Base-by-base conservation (phyloP, 352 stramenopile genomes). In the Pythium vanterpoolii region DNA sequence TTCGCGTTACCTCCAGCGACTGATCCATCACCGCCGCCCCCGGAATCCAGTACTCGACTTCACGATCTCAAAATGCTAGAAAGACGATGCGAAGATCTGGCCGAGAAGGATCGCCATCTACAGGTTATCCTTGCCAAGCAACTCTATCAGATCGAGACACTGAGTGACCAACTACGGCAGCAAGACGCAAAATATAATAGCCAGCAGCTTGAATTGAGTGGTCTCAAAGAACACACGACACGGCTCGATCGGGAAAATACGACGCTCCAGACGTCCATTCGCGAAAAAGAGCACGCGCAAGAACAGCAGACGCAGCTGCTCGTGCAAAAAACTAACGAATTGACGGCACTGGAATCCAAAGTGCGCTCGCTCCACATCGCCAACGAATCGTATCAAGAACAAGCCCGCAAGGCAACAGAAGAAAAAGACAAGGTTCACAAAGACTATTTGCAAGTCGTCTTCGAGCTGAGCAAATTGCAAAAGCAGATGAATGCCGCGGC, bases 391-490 rank as follows among this genome's bases (percentile, higher is more conserved):
- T 66, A 51, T 3, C 62, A 79, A 45, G 71, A 76, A 11, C 65
- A 77, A 26, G 44, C 70, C 4, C 62, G 64, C 33, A 69, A 74
- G 33, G 72, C 65, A 1, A 55, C 33, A 0, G 60, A 69, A 7
- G 71, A 83, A 46, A 72, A 72, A 42, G 75, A 85, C 7, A 71
- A 73, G 26, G 64, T 78, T 9, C 71, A 74, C 19, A 77, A 79
- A 36, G 75, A 82, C 42, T 82, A 80, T 44, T 26, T 71, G 42
- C 74, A 85, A 48, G 70, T 80, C 21, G 71, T 79, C 19, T 82
- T 64, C 44, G 75, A 85, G 28, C 34, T 85, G 10, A 58, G 72
- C 9, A 81, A 81, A 58, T 40, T 69, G 0, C 69, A 81, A 28
- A 78, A 78, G 26, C 70, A 81, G 48, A 56, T 81, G 33, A 81